Percentiles rank a stretch among this genome's conserved stretches.
Evolutionary conservation across 208 protist species (phyloP).

Genomic region (Trypanosoma platydactyli): DNA sequence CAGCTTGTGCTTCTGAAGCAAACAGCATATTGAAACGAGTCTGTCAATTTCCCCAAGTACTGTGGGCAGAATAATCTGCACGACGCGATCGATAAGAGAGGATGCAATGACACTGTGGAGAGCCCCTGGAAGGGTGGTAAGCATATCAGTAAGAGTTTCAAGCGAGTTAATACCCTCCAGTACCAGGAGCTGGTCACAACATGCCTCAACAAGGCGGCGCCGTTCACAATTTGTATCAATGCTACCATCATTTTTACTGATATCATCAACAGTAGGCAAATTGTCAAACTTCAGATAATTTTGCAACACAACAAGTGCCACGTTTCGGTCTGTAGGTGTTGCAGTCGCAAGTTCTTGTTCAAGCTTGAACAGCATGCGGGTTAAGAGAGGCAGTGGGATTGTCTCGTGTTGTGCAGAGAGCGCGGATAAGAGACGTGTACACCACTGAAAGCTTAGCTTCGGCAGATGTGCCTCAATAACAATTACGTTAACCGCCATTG

Average conservation of each 20-base stretch:
- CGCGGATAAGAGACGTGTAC: conserved; percentile 63
- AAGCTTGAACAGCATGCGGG: conserved; percentile 43
- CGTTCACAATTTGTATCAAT: conserved; percentile 19
- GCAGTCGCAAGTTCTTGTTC: conserved; percentile 30
- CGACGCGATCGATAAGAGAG: conserved; percentile 44
- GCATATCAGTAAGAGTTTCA: conserved; percentile 50
- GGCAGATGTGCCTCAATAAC: conserved; percentile 57
- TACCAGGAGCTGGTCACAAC: conserved; percentile 62
- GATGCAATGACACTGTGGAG: conserved; percentile 44
- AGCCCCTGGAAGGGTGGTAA: conserved; percentile 49
- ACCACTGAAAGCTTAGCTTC: conserved; percentile 57
- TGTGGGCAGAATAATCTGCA: conserved; percentile 37
- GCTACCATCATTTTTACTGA: not conserved
- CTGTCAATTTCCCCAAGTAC: conserved; percentile 32
- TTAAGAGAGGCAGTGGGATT: conserved; percentile 48
- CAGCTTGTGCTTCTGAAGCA: conserved; percentile 37
- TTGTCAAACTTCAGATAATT: conserved; percentile 35
- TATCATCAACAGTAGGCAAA: not conserved
- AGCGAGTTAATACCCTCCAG: conserved; percentile 57
- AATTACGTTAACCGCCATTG: conserved; percentile 55
- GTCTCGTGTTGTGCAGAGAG: conserved; percentile 48
- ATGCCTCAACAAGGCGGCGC: conserved; percentile 33
- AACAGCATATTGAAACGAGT: conserved; percentile 39
- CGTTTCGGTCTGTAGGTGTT: conserved; percentile 54
- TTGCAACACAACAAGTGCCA: conserved; percentile 74